These are phyloP conservation scores for Botryococcus braunii DNA, from an alignment of 163 green algal species.

Conservation along the genomic window DNA sequence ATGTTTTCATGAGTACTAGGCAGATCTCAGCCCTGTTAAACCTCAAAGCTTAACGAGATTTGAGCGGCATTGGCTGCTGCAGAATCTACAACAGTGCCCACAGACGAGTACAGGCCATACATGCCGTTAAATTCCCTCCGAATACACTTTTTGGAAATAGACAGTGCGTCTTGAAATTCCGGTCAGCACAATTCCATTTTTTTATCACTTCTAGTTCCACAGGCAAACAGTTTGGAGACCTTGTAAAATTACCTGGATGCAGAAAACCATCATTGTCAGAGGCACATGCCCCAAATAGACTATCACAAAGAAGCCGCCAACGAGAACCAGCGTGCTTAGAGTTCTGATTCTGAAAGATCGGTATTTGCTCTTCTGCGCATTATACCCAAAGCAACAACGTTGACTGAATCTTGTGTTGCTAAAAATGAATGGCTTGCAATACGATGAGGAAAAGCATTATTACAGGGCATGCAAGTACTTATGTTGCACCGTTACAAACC, in stretches of 20 bases:
- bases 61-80: neutral
- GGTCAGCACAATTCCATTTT: neutral
- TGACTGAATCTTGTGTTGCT: no score
- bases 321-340: constrained; percentile 66
- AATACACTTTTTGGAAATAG: neutral
- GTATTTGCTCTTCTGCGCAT: constrained; percentile 6
- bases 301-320: constrained; percentile 59
- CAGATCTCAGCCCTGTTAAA: neutral
- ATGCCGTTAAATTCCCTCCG: neutral
- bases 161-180: neutral
- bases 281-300: constrained; percentile 79
- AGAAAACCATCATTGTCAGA: constrained; percentile 65
- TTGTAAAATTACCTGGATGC: constrained; percentile 33
- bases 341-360: constrained; percentile 61
- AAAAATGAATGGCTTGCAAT: no score
- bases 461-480: no score
- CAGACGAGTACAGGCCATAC: neutral
- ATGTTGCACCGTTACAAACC: neutral
- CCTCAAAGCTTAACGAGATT: neutral
- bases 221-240: neutral
- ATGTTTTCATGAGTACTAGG: neutral
- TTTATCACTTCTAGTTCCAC: neutral
- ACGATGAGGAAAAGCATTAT: no score
- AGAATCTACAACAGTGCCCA: no score
- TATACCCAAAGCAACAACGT: neutral